These are phyloP conservation scores for Penicillium sp. DNA, from an alignment of 2,329 filamentous ascomycete species.

Conservation along the genomic window DNA sequence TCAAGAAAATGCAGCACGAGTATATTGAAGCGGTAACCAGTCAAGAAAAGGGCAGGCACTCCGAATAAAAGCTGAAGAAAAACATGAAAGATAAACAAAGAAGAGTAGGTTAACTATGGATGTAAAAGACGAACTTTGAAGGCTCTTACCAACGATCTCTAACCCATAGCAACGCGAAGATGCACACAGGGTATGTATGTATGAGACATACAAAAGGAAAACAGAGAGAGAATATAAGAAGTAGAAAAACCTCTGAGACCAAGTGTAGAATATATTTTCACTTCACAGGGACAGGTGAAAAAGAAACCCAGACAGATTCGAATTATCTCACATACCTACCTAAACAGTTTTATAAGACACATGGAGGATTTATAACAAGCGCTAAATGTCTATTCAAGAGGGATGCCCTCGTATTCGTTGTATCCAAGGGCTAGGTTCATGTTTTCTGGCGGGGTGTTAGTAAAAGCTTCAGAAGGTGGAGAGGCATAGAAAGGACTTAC, in stretches of 20 bases:
- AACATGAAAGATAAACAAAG: slow-evolving; percentile 2
- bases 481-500: slow-evolving; percentile 58
- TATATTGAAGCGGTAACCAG: slow-evolving; percentile 23
- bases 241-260: not conserved
- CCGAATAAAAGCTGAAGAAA: not conserved
- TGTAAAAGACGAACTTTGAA: slow-evolving; percentile 20
- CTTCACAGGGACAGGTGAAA: slow-evolving; percentile 19
- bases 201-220: slow-evolving; percentile 20
- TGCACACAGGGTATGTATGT: slow-evolving; percentile 40
- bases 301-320: slow-evolving; percentile 17
- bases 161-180: slow-evolving; percentile 34
- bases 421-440: slow-evolving; percentile 93
- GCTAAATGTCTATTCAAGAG: slow-evolving; percentile 53
- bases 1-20: no score
- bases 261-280: slow-evolving; percentile 15
- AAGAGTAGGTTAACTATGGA: slow-evolving; percentile 28
- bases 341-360: slow-evolving; percentile 23
- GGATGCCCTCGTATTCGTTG: slow-evolving; percentile 86
- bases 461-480: not conserved
- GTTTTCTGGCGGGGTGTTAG: slow-evolving; percentile 64
- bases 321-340: slow-evolving; percentile 26
- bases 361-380: slow-evolving; percentile 15
- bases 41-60: slow-evolving; percentile 6
- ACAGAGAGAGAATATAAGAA: slow-evolving; percentile 16
- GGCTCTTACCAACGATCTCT: slow-evolving; percentile 26